These are phyloP conservation scores for Yamadazyma taylorii DNA, from an alignment of 1,139 yeast species.

Conservation along the genomic window DNA sequence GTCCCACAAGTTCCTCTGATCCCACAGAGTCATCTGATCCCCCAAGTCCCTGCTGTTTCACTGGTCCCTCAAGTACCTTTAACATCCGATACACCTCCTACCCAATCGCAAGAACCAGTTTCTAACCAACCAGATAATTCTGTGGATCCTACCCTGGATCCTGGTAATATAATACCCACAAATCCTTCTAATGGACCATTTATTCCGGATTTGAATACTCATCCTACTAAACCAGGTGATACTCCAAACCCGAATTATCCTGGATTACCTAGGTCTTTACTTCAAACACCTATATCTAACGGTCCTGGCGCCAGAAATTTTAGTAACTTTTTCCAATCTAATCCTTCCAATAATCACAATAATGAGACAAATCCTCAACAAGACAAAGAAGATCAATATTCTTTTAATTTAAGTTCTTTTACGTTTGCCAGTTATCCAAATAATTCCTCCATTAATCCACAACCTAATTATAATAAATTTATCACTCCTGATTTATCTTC, in stretches of 20 bases:
- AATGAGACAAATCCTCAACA: conserved; percentile 3
- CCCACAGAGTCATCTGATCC: neutral
- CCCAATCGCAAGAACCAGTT: too few species aligned
- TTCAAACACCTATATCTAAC: conserved; percentile 36
- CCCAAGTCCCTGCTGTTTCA: neutral
- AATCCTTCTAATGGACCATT: too few species aligned
- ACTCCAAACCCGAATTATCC: conserved; percentile 14
- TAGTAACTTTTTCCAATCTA: conserved; percentile 26
- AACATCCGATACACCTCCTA: too few species aligned
- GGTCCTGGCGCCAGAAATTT: conserved; percentile 33
- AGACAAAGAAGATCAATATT: conserved; percentile 32
- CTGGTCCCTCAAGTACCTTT: too few species aligned
- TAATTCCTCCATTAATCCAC: conserved; percentile 6
- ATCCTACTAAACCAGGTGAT: neutral
- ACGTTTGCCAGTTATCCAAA: conserved; percentile 19
- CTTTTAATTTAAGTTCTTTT: conserved; percentile 39
- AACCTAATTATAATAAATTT: conserved; percentile 3
- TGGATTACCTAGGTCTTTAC: conserved; percentile 17
- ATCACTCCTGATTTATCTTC: conserved; percentile 6
- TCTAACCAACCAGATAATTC: too few species aligned
- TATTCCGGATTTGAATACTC: neutral
- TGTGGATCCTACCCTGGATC: too few species aligned
- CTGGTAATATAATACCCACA: too few species aligned
- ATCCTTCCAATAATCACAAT: conserved; percentile 19
- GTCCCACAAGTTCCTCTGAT: too few species aligned